Base-by-base conservation (phyloP, 2,329 filamentous ascomycete species). In the Gnomoniopsis smithogilvyi region DNA sequence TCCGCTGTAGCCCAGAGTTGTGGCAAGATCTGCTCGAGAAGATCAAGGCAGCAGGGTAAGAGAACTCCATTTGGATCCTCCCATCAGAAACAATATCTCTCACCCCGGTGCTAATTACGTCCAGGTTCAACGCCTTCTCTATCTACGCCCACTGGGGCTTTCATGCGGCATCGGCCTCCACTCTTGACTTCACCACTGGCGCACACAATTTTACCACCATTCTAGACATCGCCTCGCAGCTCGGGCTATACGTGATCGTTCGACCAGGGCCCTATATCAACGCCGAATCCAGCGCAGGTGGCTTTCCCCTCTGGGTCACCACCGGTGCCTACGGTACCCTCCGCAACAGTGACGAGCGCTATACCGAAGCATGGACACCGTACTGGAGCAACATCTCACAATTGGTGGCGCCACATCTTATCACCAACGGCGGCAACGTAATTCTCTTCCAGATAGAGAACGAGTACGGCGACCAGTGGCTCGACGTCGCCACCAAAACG, bases 241-340 rank as follows among this genome's bases (percentile, higher is more conserved):
- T 83, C 24, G 82, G 81, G 2, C 70, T 84, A 43, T 84, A 83
- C 62, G 76, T 83, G 43, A 78, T 85, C 30, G 76, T 80, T 1
- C 75, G 84, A 0, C 82, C 84, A 0, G 84, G 85, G 0, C 84
- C 84, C 0, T 88, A 88, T 58, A 78, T 85, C 59, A 88, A 88
- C 62, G 85, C 84, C 1, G 86, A 88, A 66, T 77, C 83, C 3
- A 86, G 81, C 62, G 83, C 80, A 1, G 85, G 86, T 34, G 85
- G 85, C 0, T 83, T 86, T 58, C 83, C 85, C 0, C 72, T 85
- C 1, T 88, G 85, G 83, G 68, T 84, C 6, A 87, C 84, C 0
- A 86, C 84, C 0, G 85, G 84, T 47, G 82, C 75, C 26, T 83
- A 84, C 52, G 83, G 84, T 2, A 65, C 68, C 21, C 70, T 84